These are phyloP conservation scores for Friedmanniomyces simplex DNA, from an alignment of 495 filamentous ascomycete genomes.

Conservation along the genomic window DNA sequence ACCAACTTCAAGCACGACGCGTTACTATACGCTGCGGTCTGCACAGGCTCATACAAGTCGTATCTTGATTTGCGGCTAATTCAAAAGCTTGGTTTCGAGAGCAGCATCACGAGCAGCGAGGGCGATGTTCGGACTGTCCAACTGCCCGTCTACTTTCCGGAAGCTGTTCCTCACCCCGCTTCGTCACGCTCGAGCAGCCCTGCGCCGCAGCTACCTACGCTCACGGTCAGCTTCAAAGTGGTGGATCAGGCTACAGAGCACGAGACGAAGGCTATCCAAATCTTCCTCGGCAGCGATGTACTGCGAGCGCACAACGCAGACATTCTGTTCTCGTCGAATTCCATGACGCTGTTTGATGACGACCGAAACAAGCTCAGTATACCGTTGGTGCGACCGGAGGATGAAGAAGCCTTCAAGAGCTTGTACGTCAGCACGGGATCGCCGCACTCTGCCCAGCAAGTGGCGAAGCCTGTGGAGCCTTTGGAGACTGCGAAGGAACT, in stretches of 20 bases:
- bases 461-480: neutral
- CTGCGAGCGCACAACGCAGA: constrained; percentile 82
- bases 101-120: constrained; percentile 49
- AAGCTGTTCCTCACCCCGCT: constrained; percentile 70
- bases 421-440: constrained; percentile 49
- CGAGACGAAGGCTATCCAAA: constrained; percentile 27
- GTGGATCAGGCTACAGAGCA: constrained; percentile 41
- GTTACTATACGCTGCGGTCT: constrained; percentile 82
- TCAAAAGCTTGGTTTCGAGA: constrained; percentile 56
- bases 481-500: neutral
- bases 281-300: constrained; percentile 52
- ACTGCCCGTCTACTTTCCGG: constrained; percentile 75
- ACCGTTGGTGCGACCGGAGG: constrained; percentile 87
- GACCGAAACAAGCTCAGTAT: constrained; percentile 82
- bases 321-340: constrained; percentile 82
- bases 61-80: constrained; percentile 62
- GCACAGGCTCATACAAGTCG: constrained; percentile 83
- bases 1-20: constrained; percentile 75
- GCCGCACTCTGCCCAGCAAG: neutral
- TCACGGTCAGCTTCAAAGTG: constrained; percentile 71
- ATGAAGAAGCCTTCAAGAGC: constrained; percentile 66
- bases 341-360: constrained; percentile 75
- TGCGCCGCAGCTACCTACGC: constrained; percentile 63
- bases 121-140: constrained; percentile 58
- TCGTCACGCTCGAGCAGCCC: constrained; percentile 65